Percentiles rank a stretch among this genome's conserved stretches.
Evolutionary conservation across 2,329 filamentous ascomycete genomes (phyloP).

Genomic region (Bertia moriformis): DNA sequence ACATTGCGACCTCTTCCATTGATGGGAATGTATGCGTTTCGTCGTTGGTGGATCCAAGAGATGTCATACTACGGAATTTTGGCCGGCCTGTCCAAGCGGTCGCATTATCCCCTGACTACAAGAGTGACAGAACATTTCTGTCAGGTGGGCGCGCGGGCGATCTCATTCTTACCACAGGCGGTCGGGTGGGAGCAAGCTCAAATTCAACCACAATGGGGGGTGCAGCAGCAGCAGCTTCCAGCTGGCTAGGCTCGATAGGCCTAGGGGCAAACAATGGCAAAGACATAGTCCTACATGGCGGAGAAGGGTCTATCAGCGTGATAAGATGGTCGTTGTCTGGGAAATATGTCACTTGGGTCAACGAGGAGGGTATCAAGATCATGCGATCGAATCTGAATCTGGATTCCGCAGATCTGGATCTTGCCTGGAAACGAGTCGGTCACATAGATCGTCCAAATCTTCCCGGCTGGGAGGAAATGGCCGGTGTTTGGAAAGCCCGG

Average conservation of each 20-base stretch:
- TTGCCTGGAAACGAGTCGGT: constrained; percentile 49
- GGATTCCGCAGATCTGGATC: constrained; percentile 37
- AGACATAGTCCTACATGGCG: constrained; percentile 44
- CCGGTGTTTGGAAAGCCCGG: constrained; percentile 48
- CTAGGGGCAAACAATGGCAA: constrained; percentile 41
- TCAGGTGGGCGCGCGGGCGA: constrained; percentile 49
- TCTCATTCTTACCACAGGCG: constrained; percentile 44
- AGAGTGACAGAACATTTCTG: constrained; percentile 43
- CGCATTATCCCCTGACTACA: constrained; percentile 49
- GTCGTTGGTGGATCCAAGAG: constrained; percentile 44
- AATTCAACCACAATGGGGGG: constrained; percentile 45
- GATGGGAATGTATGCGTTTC: constrained; percentile 52
- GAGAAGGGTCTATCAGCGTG: constrained; percentile 46
- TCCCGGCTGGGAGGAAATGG: constrained; percentile 50
- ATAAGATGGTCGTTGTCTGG: constrained; percentile 53
- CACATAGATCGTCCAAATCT: constrained; percentile 47
- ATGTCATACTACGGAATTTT: constrained; percentile 50
- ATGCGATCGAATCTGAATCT: constrained; percentile 52
- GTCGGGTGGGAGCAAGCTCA: constrained; percentile 38
- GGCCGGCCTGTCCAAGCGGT: constrained; percentile 48
- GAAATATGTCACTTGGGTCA: constrained; percentile 53
- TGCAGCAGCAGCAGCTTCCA: constrained; percentile 39
- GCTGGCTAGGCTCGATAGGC: constrained; percentile 49
- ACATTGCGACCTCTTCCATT: constrained; percentile 50
- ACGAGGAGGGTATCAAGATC: constrained; percentile 54